These are phyloP conservation scores for Jaltomata sinuosa DNA, from an alignment of 257 asterid genomes.

Conservation along the genomic window DNA sequence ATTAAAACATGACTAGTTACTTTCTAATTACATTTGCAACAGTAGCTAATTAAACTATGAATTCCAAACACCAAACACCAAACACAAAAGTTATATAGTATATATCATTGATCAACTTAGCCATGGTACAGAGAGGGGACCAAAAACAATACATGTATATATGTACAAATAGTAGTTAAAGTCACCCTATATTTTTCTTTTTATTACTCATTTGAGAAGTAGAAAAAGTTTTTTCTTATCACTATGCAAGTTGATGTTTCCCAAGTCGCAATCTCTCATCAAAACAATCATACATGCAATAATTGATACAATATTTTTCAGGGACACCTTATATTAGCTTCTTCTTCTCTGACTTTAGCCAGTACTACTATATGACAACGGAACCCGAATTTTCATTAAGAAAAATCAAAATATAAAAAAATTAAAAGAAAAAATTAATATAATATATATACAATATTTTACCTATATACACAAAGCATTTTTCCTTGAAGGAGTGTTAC, in stretches of 20 bases:
- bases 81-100: neutral
- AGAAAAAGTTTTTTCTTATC: neutral
- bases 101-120: neutral
- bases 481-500: neutral
- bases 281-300: constrained; percentile 26
- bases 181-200: neutral
- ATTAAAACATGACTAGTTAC: neutral
- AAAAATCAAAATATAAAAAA: neutral
- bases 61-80: neutral
- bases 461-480: too few species aligned
- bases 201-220: neutral
- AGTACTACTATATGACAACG: neutral
- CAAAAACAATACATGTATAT: neutral
- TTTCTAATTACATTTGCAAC: neutral
- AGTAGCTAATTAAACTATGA: neutral
- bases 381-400: neutral
- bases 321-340: neutral
- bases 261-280: constrained; percentile 22
- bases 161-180: neutral
- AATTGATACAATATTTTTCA: constrained; percentile 9
- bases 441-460: too few species aligned
- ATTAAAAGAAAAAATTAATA: too few species aligned
- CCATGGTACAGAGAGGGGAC: neutral
- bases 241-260: constrained; percentile 16
- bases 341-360: neutral